Percentiles rank a stretch among this genome's conserved stretches.
Evolutionary conservation across 164 flowering plant species (phyloP).

Genomic region (Cinnamomum micranthum): DNA sequence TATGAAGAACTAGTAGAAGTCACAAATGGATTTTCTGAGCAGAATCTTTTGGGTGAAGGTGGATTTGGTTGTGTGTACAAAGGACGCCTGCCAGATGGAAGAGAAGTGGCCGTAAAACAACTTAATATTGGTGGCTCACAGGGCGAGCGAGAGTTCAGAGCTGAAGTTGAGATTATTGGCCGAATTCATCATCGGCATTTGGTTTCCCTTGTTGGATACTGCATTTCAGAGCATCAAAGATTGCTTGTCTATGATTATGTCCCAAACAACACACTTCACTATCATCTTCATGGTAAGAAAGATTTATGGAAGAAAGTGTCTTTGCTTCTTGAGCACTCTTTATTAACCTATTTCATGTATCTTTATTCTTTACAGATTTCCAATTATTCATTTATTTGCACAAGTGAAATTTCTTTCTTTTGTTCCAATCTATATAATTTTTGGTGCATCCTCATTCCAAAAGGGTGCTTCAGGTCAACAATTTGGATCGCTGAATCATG

Average conservation of each 20-base stretch:
- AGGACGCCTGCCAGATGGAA: slow-evolving; percentile 69
- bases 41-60: slow-evolving; percentile 81
- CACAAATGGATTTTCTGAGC: slow-evolving; percentile 67
- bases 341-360: not conserved
- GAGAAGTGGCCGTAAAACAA: slow-evolving; percentile 84
- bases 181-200: slow-evolving; percentile 83
- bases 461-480: not conserved
- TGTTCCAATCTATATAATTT: too few relatives aligned
- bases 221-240: slow-evolving; percentile 62
- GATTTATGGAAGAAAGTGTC: not conserved
- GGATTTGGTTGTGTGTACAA: slow-evolving; percentile 86
- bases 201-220: slow-evolving; percentile 94
- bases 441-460: not conserved
- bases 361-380: not conserved
- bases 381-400: not conserved
- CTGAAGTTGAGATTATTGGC: slow-evolving; percentile 74
- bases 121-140: slow-evolving; percentile 76
- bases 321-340: not conserved
- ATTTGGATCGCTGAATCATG: not conserved
- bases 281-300: slow-evolving; percentile 86
- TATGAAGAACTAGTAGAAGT: slow-evolving; percentile 63
- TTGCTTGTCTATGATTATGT: slow-evolving; percentile 81
- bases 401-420: not conserved
- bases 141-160: slow-evolving; percentile 82
- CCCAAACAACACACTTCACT: slow-evolving; percentile 73